A percentile compares a stretch with the other conserved stretches of the same genome.
These are phyloP conservation scores for Arachis hypogaea DNA, from an alignment of 306 rosid genomes.

Conservation along the genomic window DNA sequence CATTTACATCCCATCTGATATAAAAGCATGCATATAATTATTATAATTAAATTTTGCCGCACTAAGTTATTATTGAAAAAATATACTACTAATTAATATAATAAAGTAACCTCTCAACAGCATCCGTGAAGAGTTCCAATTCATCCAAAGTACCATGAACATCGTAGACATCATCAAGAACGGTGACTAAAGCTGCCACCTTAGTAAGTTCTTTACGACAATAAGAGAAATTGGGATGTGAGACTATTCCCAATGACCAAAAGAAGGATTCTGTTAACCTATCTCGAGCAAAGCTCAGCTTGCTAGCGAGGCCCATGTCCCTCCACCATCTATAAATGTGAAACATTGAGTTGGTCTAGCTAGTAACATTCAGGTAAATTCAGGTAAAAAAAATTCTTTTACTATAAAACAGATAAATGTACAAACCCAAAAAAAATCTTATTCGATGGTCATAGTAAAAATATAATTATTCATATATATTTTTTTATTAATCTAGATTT, in stretches of 20 bases:
- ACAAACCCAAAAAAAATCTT: too few species aligned
- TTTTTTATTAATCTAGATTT: too few species aligned
- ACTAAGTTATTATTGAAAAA: too few species aligned
- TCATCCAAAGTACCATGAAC: conserved; percentile 16
- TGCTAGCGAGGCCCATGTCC: conserved; percentile 36
- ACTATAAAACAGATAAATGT: too few species aligned
- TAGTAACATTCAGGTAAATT: too few species aligned
- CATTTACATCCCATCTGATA: conserved; percentile 52
- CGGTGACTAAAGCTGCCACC: conserved; percentile 13
- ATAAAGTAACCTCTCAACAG: conserved; percentile 44
- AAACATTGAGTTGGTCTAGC: too few species aligned
- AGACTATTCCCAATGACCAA: conserved; percentile 39
- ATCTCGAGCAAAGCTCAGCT: conserved; percentile 46
- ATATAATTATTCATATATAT: too few species aligned
- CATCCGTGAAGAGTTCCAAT: conserved; percentile 43
- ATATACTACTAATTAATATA: neutral
- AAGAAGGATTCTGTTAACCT: conserved; percentile 45
- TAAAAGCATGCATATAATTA: neutral
- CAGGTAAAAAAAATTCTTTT: too few species aligned
- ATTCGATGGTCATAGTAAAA: too few species aligned
- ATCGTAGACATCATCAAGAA: conserved; percentile 47
- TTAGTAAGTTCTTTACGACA: conserved; percentile 41
- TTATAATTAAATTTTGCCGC: too few species aligned
- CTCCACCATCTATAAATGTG: conserved; percentile 50
- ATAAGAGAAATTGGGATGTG: conserved; percentile 34